phyloP scores from a whole-genome alignment of 169 alveolate species.

The Eimeria necatrix region DNA sequence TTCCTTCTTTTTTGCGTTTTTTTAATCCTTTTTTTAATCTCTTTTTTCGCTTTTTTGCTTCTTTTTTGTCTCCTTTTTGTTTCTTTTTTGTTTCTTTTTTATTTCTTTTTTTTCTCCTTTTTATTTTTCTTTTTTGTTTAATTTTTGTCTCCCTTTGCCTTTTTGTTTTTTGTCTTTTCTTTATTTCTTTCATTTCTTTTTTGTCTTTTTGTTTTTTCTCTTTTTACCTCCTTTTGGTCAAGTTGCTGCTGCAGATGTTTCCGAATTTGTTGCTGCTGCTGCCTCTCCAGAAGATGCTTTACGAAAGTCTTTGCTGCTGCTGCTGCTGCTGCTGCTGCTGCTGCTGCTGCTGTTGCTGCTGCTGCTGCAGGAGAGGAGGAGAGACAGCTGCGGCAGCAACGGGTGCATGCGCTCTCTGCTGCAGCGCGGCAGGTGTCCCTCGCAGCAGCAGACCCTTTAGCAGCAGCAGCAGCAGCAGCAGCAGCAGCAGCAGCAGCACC shows the following conservation, averaged over 20 bases:
- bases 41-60: background rate
- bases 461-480: slow-evolving; percentile 38
- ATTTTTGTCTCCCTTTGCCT: background rate
- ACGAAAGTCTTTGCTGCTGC: no score
- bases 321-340: background rate
- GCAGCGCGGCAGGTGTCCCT: no score
- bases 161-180: background rate
- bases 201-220: background rate
- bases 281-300: no score
- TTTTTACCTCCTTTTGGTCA: background rate
- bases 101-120: background rate
- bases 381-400: background rate
- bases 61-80: no score
- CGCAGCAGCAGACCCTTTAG: background rate
- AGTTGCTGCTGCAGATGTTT: background rate
- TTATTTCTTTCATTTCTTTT: background rate
- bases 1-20: background rate
- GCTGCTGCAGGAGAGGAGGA: background rate
- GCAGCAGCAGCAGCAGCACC: background rate
- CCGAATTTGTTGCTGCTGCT: background rate
- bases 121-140: no score
- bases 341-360: slow-evolving; percentile 9
- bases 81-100: background rate
- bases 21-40: background rate
- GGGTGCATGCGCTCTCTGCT: background rate